Evolutionary conservation across 805 yeast genomes (phyloP).

Genomic region (Candida golubevii): DNA sequence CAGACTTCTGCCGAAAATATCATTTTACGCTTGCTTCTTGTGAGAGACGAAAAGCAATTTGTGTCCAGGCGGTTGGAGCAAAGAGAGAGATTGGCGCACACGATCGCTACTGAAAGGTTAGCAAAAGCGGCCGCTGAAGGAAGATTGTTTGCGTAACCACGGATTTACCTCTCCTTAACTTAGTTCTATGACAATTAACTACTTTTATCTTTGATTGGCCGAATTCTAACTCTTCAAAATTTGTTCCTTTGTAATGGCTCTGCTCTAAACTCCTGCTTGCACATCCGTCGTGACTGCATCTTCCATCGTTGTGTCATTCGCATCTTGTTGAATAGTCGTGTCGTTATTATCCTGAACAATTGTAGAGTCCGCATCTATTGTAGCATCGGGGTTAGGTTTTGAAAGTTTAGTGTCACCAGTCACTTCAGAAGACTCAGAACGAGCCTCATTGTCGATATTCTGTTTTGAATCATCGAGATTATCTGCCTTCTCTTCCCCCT

Average conservation of each 20-base stretch:
- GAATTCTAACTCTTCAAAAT: neutral
- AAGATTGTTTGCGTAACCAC: constrained; percentile 6
- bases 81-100: constrained; percentile 54
- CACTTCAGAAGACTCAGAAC: constrained; percentile 4
- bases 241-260: constrained; percentile 13
- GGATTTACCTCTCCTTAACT: no score
- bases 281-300: constrained; percentile 26
- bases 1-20: constrained; percentile 57
- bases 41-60: constrained; percentile 57
- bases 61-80: constrained; percentile 58
- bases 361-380: constrained; percentile 47
- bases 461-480: constrained; percentile 6
- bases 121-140: constrained; percentile 47
- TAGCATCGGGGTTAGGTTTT: constrained; percentile 17
- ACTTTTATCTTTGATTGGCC: neutral
- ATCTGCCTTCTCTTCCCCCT: neutral
- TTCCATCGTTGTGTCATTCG: constrained; percentile 46
- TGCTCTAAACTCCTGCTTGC: constrained; percentile 1
- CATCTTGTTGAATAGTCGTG: constrained; percentile 45
- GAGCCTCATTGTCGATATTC: constrained; percentile 9
- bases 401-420: neutral
- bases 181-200: no score
- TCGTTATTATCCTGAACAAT: constrained; percentile 44
- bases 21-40: constrained; percentile 63
- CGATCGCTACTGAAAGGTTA: constrained; percentile 49